A percentile compares a stretch with the other conserved stretches of the same genome.
Evolutionary conservation across 2,329 filamentous ascomycete genomes (phyloP).

Genomic region (Penicillium sp.): DNA sequence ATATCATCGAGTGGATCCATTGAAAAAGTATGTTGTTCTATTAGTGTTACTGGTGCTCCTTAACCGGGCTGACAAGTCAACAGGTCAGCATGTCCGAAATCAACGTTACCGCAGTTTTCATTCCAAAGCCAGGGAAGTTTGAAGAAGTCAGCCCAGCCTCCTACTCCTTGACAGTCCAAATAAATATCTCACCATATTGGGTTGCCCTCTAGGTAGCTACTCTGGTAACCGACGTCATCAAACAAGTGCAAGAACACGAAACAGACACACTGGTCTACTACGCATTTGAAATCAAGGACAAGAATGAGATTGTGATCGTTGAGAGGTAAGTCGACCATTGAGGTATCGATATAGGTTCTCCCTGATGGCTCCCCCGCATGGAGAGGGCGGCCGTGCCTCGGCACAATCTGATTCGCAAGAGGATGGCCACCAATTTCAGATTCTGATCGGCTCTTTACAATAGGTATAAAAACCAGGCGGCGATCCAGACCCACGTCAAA

Average conservation of each 20-base stretch:
- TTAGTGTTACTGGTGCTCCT: not conserved
- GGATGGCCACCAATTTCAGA: not conserved
- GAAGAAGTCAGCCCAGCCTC: conserved; percentile 28
- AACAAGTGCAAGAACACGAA: conserved; percentile 33
- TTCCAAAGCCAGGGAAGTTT: conserved; percentile 32
- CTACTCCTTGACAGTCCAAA: not conserved
- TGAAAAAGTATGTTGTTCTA: not conserved
- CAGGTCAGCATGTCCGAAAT: conserved; percentile 29
- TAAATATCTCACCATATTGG: not conserved
- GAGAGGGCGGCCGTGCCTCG: conserved; percentile 13
- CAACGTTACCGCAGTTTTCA: conserved; percentile 31
- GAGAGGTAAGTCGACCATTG: conserved; percentile 27
- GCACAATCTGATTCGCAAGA: conserved; percentile 1
- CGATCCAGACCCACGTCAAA: conserved; percentile 25
- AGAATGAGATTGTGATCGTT: conserved; percentile 34
- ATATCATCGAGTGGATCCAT: not conserved
- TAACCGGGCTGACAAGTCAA: not conserved
- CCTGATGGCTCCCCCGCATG: not conserved
- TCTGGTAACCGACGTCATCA: conserved; percentile 25
- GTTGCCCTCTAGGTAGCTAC: conserved; percentile 22
- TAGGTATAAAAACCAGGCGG: conserved; percentile 30
- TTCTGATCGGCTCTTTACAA: not conserved
- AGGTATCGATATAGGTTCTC: not conserved
- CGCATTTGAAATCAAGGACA: conserved; percentile 25
- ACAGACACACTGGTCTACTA: conserved; percentile 35